These are phyloP conservation scores for Pelargonium citronellum DNA, from an alignment of 441 rosid genomes.

Conservation along the genomic window DNA sequence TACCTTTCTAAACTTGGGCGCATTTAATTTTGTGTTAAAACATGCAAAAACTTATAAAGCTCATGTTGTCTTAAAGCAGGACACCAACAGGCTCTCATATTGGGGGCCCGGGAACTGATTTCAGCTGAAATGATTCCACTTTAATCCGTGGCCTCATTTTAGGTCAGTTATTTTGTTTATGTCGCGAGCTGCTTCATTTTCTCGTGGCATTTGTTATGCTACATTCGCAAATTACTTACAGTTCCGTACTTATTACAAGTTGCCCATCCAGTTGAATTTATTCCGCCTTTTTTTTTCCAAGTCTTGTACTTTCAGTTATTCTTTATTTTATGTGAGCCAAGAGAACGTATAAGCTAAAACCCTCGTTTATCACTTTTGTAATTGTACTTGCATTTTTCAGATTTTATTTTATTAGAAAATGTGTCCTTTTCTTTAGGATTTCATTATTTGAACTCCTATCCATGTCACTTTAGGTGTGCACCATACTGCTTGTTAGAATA, in stretches of 20 bases:
- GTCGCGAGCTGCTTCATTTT: slow-evolving; percentile 43
- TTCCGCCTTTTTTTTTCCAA: neutral
- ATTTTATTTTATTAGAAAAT: neutral
- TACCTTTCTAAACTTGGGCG: slow-evolving; percentile 47
- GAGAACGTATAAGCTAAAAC: slow-evolving; percentile 6
- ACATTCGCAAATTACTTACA: slow-evolving; percentile 37
- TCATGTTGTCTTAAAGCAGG: slow-evolving; percentile 91
- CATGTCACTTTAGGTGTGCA: neutral
- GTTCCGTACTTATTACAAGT: slow-evolving; percentile 33
- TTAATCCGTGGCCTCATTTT: slow-evolving; percentile 62
- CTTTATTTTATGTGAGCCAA: slow-evolving; percentile 8
- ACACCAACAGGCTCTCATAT: slow-evolving; percentile 81
- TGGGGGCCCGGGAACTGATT: slow-evolving; percentile 92
- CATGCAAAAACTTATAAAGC: slow-evolving; percentile 50
- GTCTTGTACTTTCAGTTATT: slow-evolving; percentile 8
- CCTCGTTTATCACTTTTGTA: neutral
- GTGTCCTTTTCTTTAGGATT: neutral
- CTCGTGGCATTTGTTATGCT: slow-evolving; percentile 56
- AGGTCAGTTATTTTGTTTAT: slow-evolving; percentile 86
- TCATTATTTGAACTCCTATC: neutral
- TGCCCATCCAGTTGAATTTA: slow-evolving; percentile 35
- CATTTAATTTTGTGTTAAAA: slow-evolving; percentile 37
- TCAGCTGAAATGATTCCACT: slow-evolving; percentile 84
- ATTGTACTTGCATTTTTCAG: neutral
- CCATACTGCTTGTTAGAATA: neutral